Evolutionary conservation across 306 rosid species (phyloP).

Genomic region (Sindora glabra): DNA sequence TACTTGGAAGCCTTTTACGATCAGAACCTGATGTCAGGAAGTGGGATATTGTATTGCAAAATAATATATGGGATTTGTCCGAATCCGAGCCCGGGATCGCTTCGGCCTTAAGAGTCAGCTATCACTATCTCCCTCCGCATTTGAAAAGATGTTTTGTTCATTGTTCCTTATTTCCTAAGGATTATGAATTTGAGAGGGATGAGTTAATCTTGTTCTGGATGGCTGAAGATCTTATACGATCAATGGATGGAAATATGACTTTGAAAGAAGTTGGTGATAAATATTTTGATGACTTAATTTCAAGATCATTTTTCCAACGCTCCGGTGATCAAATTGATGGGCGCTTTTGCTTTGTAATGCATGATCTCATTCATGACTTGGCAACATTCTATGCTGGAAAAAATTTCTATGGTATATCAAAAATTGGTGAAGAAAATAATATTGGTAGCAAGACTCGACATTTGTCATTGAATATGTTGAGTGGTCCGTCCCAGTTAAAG

Average conservation of each 20-base stretch:
- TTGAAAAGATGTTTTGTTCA: background rate
- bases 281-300: too few relatives aligned
- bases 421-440: background rate
- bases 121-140: background rate
- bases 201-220: slow-evolving; percentile 11
- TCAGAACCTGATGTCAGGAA: too few relatives aligned
- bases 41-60: too few relatives aligned
- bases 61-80: background rate
- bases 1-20: background rate
- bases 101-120: too few relatives aligned
- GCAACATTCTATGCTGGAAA: slow-evolving; percentile 15
- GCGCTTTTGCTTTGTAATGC: slow-evolving; percentile 14
- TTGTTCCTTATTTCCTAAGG: slow-evolving; percentile 19
- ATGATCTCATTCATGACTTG: slow-evolving; percentile 22
- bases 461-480: background rate
- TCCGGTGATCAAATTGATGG: background rate
- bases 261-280: too few relatives aligned
- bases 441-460: background rate
- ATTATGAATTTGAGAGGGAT: background rate
- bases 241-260: too few relatives aligned
- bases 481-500: too few relatives aligned
- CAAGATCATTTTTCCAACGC: slow-evolving; percentile 4
- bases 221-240: background rate
- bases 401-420: background rate
- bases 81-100: background rate